Percentiles rank a stretch among this genome's conserved stretches.
Conservation (phyloP, 2,329 filamentous ascomycete genomes). For the Phialocephala subalpina region DNA sequence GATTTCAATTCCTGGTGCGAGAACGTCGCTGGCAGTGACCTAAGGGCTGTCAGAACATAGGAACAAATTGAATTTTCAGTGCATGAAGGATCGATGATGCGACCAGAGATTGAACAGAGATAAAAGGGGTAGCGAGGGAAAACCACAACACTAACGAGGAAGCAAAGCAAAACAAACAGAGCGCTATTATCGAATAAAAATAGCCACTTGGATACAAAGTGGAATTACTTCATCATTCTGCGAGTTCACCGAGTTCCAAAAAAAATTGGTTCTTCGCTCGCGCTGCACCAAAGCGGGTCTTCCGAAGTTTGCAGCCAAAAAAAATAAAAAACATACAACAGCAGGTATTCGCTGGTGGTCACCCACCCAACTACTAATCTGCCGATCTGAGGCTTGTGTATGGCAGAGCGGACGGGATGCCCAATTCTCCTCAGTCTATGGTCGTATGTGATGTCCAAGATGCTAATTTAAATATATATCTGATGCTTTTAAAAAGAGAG, state of each 20-base stretch:
- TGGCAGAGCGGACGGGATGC: constrained; percentile 35
- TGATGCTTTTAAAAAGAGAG: too few species aligned
- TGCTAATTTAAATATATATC: not conserved
- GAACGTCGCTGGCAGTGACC: constrained; percentile 56
- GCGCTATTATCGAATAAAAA: too few species aligned
- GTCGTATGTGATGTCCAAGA: constrained; percentile 28
- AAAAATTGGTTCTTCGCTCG: too few species aligned
- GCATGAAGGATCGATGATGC: not conserved
- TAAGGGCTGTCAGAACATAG: constrained; percentile 31
- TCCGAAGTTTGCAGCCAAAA: not conserved
- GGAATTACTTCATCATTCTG: too few species aligned
- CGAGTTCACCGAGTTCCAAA: too few species aligned
- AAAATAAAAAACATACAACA: constrained; percentile 39
- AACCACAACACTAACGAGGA: too few species aligned
- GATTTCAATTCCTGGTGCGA: constrained; percentile 53
- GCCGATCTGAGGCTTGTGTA: constrained; percentile 34
- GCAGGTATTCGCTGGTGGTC: constrained; percentile 39
- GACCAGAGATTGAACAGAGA: not conserved
- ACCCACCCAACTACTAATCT: constrained; percentile 39
- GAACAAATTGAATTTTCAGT: not conserved
- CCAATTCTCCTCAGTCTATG: constrained; percentile 34
- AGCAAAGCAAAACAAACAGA: too few species aligned
- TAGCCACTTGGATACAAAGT: too few species aligned
- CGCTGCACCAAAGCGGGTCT: too few species aligned
- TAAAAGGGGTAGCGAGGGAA: not conserved